Evolutionary conservation across 78 protist species (phyloP).

Genomic region (Chrysochromulina parva): DNA sequence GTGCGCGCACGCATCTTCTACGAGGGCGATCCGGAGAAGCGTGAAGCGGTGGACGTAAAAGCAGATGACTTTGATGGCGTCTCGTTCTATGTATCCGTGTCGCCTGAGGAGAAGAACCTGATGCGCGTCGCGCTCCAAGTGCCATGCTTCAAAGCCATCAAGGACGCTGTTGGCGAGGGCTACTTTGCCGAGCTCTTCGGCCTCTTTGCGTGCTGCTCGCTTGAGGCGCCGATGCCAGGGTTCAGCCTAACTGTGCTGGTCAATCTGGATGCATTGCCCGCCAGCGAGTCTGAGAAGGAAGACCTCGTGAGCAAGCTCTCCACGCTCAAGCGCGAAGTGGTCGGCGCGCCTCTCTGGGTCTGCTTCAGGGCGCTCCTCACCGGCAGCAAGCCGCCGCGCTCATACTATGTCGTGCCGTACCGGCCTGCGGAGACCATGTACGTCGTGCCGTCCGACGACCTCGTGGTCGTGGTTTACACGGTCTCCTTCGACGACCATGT

Average conservation of each 20-base stretch:
- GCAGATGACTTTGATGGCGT: background rate
- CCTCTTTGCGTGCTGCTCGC: too few relatives aligned
- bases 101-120: background rate
- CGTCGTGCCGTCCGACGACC: background rate
- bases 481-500: background rate
- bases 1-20: background rate
- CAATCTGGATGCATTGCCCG: background rate
- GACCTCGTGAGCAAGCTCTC: background rate
- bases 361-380: background rate
- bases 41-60: background rate
- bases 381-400: background rate
- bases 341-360: constrained; percentile 4
- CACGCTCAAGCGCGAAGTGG: background rate
- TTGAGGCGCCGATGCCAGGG: background rate
- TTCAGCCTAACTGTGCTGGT: background rate
- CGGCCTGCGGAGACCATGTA: background rate
- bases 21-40: background rate
- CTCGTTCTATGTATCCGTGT: background rate
- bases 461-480: background rate
- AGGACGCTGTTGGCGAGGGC: background rate
- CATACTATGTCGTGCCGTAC: background rate
- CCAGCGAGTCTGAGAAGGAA: too few relatives aligned
- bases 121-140: background rate
- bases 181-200: background rate
- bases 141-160: background rate